These are phyloP conservation scores for Pyrenula aspistea DNA, from an alignment of 495 filamentous ascomycete species.

Conservation along the genomic window DNA sequence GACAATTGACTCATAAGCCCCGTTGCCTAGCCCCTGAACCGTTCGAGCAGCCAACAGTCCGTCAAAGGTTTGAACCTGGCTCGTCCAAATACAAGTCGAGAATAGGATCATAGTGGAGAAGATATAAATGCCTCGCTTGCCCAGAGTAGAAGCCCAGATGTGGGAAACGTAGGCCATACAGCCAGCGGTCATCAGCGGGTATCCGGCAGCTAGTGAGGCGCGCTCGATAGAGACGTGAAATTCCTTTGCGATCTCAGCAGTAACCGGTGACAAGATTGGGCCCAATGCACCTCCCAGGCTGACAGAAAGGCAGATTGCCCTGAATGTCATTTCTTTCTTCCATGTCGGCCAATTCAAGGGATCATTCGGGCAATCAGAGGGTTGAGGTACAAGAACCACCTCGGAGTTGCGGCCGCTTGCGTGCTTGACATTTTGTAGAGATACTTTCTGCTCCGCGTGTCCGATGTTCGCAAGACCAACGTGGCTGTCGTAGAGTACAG, in stretches of 20 bases:
- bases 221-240: background rate
- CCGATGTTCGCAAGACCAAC: too few species aligned
- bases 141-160: background rate
- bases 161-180: background rate
- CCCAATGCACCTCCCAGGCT: background rate
- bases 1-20: background rate
- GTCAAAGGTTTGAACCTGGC: background rate
- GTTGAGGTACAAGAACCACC: background rate
- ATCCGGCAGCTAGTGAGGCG: background rate
- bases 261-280: background rate
- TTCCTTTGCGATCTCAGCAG: background rate
- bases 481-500: too few species aligned
- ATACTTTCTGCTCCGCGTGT: too few species aligned
- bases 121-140: background rate
- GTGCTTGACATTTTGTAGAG: too few species aligned
- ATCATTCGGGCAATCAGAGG: background rate
- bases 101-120: background rate
- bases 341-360: background rate
- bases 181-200: background rate
- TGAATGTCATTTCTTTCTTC: background rate
- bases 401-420: too few species aligned
- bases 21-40: background rate
- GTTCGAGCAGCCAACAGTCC: background rate
- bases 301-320: background rate
- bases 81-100: too few species aligned